phyloP scores from a whole-genome alignment of 164 flowering plant species.

The Buxus sempervirens region DNA sequence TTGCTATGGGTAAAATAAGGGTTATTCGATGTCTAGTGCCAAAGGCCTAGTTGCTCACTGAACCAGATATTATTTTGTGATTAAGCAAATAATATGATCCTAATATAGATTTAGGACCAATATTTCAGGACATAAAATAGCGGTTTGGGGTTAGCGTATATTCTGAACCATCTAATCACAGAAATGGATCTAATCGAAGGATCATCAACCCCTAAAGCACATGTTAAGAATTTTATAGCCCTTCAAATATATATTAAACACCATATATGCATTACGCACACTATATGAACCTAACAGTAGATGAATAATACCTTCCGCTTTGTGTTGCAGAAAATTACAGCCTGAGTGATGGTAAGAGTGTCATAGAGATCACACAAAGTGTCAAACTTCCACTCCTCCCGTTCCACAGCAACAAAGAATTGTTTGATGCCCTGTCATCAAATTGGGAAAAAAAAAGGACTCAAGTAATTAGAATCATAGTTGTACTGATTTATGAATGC shows the following conservation, averaged over 20 bases:
- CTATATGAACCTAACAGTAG: background rate
- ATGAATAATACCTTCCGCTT: conserved; percentile 66
- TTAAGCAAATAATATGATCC: background rate
- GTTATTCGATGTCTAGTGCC: too few species aligned
- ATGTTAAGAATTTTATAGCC: too few species aligned
- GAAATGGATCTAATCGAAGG: background rate
- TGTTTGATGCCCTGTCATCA: conserved; percentile 88
- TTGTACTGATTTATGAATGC: background rate
- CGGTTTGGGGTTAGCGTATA: background rate
- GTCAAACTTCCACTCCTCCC: conserved; percentile 98
- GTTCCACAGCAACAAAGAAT: conserved; percentile 94
- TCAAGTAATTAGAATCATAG: background rate
- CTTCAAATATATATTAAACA: background rate
- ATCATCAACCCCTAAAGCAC: too few species aligned
- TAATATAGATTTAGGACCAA: background rate
- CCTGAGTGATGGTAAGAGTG: conserved; percentile 94
- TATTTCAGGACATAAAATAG: background rate
- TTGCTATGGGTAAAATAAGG: too few species aligned
- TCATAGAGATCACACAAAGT: conserved; percentile 94
- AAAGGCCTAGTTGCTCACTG: too few species aligned
- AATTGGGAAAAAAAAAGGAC: background rate
- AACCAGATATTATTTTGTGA: background rate
- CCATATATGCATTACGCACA: background rate
- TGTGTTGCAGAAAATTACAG: conserved; percentile 97
- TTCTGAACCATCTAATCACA: background rate